phyloP scores from a whole-genome alignment of 225 moss, liverwort and hornwort genomes.

The Asterella californica region DNA sequence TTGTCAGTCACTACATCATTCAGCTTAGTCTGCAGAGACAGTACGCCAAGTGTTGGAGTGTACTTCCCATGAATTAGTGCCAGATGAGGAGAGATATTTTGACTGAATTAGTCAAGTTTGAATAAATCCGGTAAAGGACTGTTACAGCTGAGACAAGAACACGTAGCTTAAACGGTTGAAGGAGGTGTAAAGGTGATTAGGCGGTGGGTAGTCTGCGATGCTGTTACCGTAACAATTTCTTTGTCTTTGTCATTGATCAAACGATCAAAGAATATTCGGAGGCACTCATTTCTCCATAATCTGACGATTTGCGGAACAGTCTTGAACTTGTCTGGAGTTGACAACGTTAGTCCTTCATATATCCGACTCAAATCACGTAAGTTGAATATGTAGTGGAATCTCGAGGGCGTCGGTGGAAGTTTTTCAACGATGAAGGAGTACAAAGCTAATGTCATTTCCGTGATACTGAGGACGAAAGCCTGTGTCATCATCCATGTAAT shows the following conservation, averaged over 20 bases:
- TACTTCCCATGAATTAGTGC: background rate
- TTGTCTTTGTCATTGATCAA: conserved; percentile 72
- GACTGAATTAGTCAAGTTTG: background rate
- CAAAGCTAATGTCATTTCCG: conserved; percentile 56
- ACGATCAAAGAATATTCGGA: conserved; percentile 71
- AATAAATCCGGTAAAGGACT: background rate
- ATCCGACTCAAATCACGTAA: conserved; percentile 77
- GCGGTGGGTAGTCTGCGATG: background rate
- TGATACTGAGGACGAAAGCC: conserved; percentile 51
- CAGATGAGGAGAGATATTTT: background rate
- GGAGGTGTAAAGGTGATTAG: background rate
- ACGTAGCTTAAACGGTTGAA: background rate
- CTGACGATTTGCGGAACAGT: conserved; percentile 59
- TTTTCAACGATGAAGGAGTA: conserved; percentile 73
- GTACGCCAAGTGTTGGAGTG: background rate
- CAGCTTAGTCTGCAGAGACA: conserved; percentile 45
- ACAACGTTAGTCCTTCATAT: conserved; percentile 77
- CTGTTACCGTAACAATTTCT: conserved; percentile 57
- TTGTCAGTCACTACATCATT: conserved; percentile 34
- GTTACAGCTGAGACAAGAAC: background rate
- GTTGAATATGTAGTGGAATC: conserved; percentile 91
- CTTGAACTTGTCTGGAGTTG: conserved; percentile 68
- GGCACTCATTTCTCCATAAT: conserved; percentile 79
- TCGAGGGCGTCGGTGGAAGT: conserved; percentile 84
- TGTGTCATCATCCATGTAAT: conserved; percentile 16